Evolutionary conservation across 768 basidiomycete genomes (phyloP), one percentile per base, ranked within the genome.

Genomic region (Phanerochaete sordida): DNA sequence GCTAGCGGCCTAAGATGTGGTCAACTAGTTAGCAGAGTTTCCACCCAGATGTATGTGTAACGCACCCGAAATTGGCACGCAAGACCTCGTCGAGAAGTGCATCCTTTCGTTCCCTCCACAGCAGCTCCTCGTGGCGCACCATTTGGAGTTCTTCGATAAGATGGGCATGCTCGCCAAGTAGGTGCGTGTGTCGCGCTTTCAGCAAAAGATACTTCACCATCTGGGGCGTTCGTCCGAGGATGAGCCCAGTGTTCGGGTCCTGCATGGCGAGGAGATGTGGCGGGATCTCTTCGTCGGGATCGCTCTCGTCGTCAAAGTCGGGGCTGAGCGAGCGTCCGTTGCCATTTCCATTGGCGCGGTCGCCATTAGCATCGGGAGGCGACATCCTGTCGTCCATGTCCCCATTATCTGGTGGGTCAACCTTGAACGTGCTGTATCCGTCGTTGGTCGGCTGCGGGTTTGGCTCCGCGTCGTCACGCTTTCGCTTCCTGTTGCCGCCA

Each of bases 151-250:
- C 89, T 63, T 86, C 83, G 30, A 81, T 73, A 39, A 95, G 75
- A 31, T 76, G 75, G 31, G 84, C 84, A 62, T 91, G 86, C 66
- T 90, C 85, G 59, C 88, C 81, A 30, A 87, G 62, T 15, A 84
- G 85, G 68, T 86, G 89, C 52, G 76, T 77, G 70, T 88, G 81
- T 68, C 93, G 93, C 6, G 94, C 93, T 68, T 95, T 91, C 78
- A 82, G 73, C 75, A 79, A 63, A 75, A 85, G 77, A 70, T 95
- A 95, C 78, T 84, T 85, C 35, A 85, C 83, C 76, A 87, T 84
- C 30, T 78, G 74, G 0, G 84, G 87, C n/a, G 85, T 74, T n/a
- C 87, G 81, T 1, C 89, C 90, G 66, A 83, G 70, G 3, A 91
- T 81, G n/a, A 83, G 73, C 1, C 85, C 84, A 0, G 86, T 90